phyloP scores from a whole-genome alignment of 2,329 filamentous ascomycete genomes.

The Endothia cerciana region DNA sequence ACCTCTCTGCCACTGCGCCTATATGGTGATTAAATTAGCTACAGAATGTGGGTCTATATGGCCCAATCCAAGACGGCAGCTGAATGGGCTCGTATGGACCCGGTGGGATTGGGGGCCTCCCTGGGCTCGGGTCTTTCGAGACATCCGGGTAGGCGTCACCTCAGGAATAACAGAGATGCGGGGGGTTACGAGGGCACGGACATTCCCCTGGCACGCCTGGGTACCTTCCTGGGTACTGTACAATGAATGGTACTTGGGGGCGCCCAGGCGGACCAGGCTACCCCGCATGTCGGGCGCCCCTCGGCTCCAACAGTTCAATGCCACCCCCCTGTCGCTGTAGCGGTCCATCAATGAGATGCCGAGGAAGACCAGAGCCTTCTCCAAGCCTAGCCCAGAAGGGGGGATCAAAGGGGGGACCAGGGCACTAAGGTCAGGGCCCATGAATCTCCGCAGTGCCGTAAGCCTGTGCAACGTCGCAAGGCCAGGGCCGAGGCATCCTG shows the following conservation, averaged over 20 bases:
- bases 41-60: not conserved
- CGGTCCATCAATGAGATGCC: constrained; percentile 28
- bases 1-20: constrained; percentile 25
- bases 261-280: not conserved
- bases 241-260: no score
- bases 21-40: not conserved
- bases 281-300: constrained; percentile 22
- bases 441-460: constrained; percentile 15
- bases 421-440: not conserved
- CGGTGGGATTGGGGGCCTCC: no score
- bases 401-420: constrained; percentile 3
- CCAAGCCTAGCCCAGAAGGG: constrained; percentile 18
- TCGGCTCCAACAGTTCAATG: constrained; percentile 9
- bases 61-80: no score
- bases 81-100: no score
- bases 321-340: not conserved
- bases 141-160: no score
- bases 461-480: constrained; percentile 13
- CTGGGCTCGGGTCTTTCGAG: no score
- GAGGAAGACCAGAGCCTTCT: not conserved
- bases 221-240: not conserved
- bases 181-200: not conserved
- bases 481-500: constrained; percentile 4
- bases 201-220: not conserved
- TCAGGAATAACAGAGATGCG: no score